Percentiles rank a stretch among this genome's conserved stretches.
Evolutionary conservation across 805 yeast species (phyloP).

Genomic region (Hanseniaspora occidentalis): DNA sequence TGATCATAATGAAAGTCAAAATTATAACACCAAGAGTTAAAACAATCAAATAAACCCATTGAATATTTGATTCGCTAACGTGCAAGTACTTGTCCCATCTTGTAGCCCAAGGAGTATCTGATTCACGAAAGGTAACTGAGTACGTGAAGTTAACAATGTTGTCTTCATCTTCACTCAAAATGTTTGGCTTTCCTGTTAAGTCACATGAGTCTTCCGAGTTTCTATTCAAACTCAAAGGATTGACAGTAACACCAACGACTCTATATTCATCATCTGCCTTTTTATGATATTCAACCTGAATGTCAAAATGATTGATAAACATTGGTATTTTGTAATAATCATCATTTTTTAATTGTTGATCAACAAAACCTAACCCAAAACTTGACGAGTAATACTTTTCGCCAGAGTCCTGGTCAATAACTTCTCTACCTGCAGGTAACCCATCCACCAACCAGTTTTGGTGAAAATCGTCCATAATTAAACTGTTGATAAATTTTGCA

Average conservation of each 20-base stretch:
- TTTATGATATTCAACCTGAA: slow-evolving; percentile 71
- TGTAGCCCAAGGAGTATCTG: slow-evolving; percentile 86
- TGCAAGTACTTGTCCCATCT: slow-evolving; percentile 97
- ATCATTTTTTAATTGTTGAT: slow-evolving; percentile 25
- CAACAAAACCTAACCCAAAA: slow-evolving; percentile 64
- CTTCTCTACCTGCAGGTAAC: slow-evolving; percentile 71
- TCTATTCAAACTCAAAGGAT: slow-evolving; percentile 48
- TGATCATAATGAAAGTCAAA: slow-evolving; percentile 65
- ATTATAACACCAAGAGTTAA: slow-evolving; percentile 72
- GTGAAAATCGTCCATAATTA: slow-evolving; percentile 70
- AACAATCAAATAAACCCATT: slow-evolving; percentile 88
- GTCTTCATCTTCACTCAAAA: slow-evolving; percentile 36
- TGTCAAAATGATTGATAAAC: slow-evolving; percentile 70
- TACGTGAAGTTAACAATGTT: slow-evolving; percentile 70
- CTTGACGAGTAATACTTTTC: slow-evolving; percentile 66
- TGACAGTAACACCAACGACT: slow-evolving; percentile 81
- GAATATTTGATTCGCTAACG: slow-evolving; percentile 83
- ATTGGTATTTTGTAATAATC: slow-evolving; percentile 27
- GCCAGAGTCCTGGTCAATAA: slow-evolving; percentile 45
- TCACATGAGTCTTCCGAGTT: slow-evolving; percentile 26
- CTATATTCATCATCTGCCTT: slow-evolving; percentile 57
- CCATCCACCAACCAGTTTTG: slow-evolving; percentile 95
- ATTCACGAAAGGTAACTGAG: slow-evolving; percentile 59
- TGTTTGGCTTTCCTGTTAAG: slow-evolving; percentile 29
- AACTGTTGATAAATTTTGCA: slow-evolving; percentile 61